Evolutionary conservation across 176 grass and related monocot genomes (phyloP).

Genomic region (Coix lacrymajobi): DNA sequence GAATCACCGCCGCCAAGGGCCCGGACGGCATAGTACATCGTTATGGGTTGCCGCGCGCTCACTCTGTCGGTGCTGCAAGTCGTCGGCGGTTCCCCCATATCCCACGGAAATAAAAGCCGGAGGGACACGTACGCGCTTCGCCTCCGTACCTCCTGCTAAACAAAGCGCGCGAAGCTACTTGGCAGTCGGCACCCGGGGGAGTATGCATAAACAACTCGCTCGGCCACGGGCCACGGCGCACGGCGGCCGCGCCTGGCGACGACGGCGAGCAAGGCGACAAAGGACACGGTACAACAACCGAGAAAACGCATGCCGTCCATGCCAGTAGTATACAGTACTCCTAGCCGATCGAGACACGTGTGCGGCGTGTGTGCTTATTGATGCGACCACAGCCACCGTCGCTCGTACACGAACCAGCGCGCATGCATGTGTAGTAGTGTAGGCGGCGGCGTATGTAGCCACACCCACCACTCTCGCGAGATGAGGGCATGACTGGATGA

Average conservation of each 20-base stretch:
- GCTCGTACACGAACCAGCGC: background rate
- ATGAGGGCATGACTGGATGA: too few relatives aligned
- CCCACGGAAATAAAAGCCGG: background rate
- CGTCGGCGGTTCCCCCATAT: background rate
- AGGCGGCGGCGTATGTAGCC: background rate
- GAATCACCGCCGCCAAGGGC: background rate
- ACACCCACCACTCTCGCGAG: background rate
- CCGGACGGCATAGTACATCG: background rate
- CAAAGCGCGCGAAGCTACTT: background rate
- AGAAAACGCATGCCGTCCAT: background rate
- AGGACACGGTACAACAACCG: background rate
- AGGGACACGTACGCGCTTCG: conserved; percentile 12
- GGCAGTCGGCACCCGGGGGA: background rate
- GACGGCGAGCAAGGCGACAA: conserved; percentile 10
- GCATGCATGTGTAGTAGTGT: background rate
- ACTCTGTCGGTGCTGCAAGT: conserved; percentile 29
- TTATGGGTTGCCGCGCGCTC: background rate
- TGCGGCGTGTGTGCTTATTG: background rate
- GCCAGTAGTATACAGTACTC: background rate
- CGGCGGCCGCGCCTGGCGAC: background rate
- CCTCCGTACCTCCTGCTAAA: background rate
- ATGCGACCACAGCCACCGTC: background rate
- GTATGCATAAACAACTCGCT: conserved; percentile 17
- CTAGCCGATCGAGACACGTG: background rate
- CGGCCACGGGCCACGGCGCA: background rate